phyloP scores from a whole-genome alignment of 352 stramenopile genomes.

The Globisporangium canariense region DNA sequence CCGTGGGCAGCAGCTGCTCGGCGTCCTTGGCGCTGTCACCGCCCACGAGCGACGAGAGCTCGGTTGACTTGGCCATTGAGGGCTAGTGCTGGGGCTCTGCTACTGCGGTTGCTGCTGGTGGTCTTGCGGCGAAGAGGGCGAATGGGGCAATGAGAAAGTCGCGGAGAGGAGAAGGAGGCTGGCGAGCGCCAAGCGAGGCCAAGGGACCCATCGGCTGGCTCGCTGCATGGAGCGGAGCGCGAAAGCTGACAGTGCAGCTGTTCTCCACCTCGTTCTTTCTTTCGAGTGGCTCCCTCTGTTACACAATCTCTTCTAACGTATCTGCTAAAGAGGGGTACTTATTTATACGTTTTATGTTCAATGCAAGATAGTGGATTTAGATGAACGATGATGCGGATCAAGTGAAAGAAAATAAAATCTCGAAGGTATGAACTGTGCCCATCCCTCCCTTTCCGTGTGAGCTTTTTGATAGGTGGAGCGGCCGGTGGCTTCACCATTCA shows the following conservation, averaged over 20 bases:
- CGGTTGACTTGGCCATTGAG: conserved; percentile 12
- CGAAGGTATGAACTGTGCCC: neutral
- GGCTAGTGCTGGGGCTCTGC: neutral
- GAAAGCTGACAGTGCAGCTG: neutral
- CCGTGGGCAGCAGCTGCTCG: conserved; percentile 1
- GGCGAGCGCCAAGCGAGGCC: neutral
- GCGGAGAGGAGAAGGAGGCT: neutral
- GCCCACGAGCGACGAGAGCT: conserved; percentile 16
- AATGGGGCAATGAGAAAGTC: neutral
- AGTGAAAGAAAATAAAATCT: neutral
- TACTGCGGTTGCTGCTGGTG: neutral
- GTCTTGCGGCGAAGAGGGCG: neutral
- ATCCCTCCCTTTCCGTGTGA: neutral
- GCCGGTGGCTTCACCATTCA: conserved; percentile 1
- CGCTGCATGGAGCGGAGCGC: neutral
- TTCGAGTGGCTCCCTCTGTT: neutral
- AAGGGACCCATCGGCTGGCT: neutral
- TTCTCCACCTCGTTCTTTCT: neutral
- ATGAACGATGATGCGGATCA: neutral
- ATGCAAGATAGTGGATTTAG: neutral
- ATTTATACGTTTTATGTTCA: no score
- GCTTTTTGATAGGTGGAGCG: conserved; percentile 4
- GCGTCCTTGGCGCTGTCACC: neutral
- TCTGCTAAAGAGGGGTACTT: neutral
- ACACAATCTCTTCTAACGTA: neutral